Base-by-base conservation (phyloP, 2,329 filamentous ascomycete genomes). In the Cladophialophora psammophila region DNA sequence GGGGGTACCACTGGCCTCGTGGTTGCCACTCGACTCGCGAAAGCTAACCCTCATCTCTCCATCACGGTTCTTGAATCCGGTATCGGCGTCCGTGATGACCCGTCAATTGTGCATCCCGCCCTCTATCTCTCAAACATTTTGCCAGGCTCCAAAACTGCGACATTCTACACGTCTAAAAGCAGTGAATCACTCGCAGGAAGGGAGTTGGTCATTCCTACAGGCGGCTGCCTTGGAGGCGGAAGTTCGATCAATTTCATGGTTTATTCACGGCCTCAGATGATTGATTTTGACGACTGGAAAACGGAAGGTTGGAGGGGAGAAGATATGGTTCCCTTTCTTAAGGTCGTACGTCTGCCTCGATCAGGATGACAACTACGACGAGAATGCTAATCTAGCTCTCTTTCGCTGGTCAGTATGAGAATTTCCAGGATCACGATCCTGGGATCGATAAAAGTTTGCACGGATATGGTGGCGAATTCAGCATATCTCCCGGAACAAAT, bases 201-300 rank as follows among this genome's bases (percentile, higher is more conserved):
- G 35, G 63, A 65, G 32, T 55, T 76, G 3, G 77, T 81, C 20
- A 78, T 83, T 8, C 78, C 79, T 9, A 78, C 74, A n/a, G 81
- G 80, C 59, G 81, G 83, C 31, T 83, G 86, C 0, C 80, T 91
- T 0, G 90, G 90, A n/a, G 90, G 89, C 6, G 87, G 88, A 8
- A 85, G 83, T 15, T 85, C 85, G 0, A 80, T 89, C 60, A 88
- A 89, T 69, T 86, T 84, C 67, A 85, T 88, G 83, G 84, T 86
- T 57, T 79, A 78, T 66, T 75, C 64, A 82, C 81, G 78, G 12
- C 73, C 75, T 1, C 75, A 78, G 58, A 64, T 72, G 36, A 69
- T 70, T 18, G 78, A 80, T 52, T 76, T 69, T 62, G 83, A 87
- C 69, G 79, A 79, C 6, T 87, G 84, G 84, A 80, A 84, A 6